These are phyloP conservation scores for Penicillium egyptiacum DNA, from an alignment of 495 filamentous ascomycete genomes.

Conservation along the genomic window DNA sequence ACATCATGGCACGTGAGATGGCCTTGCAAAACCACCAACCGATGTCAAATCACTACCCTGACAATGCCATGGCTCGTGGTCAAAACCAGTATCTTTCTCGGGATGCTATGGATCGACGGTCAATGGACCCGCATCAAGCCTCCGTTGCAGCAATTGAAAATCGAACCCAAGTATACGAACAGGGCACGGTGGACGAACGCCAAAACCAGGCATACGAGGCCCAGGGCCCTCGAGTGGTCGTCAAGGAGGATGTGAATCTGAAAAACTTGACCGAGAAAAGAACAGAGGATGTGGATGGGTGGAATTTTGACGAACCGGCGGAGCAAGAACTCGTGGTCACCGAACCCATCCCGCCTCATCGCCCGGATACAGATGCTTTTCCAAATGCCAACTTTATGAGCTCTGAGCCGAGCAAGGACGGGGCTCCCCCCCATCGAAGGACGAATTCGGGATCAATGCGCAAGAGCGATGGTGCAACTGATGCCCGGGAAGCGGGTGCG, in stretches of 20 bases:
- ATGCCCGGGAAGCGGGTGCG: constrained; percentile 43
- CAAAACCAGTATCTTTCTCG: constrained; percentile 36
- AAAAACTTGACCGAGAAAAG: constrained; percentile 39
- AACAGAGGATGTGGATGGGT: constrained; percentile 67
- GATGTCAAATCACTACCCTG: constrained; percentile 43
- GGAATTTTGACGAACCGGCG: constrained; percentile 83
- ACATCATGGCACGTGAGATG: constrained; percentile 46
- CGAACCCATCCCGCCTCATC: constrained; percentile 54
- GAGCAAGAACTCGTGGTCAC: constrained; percentile 41
- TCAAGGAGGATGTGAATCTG: constrained; percentile 35
- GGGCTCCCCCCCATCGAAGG: constrained; percentile 69
- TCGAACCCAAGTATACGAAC: constrained; percentile 40
- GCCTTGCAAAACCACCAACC: constrained; percentile 50
- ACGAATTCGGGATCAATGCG: constrained; percentile 76
- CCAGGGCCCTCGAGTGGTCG: constrained; percentile 50
- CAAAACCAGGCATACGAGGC: constrained; percentile 57
- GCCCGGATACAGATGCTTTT: constrained; percentile 83
- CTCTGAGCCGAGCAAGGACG: constrained; percentile 66
- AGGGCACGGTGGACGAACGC: constrained; percentile 52
- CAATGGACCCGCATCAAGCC: constrained; percentile 39
- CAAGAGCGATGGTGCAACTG: constrained; percentile 54
- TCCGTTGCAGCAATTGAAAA: constrained; percentile 41
- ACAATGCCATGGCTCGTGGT: constrained; percentile 39
- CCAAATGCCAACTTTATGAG: constrained; percentile 76
- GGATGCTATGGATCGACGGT: constrained; percentile 39